phyloP scores from a whole-genome alignment of 352 stramenopile species.

The Globisporangium heterothallicum region DNA sequence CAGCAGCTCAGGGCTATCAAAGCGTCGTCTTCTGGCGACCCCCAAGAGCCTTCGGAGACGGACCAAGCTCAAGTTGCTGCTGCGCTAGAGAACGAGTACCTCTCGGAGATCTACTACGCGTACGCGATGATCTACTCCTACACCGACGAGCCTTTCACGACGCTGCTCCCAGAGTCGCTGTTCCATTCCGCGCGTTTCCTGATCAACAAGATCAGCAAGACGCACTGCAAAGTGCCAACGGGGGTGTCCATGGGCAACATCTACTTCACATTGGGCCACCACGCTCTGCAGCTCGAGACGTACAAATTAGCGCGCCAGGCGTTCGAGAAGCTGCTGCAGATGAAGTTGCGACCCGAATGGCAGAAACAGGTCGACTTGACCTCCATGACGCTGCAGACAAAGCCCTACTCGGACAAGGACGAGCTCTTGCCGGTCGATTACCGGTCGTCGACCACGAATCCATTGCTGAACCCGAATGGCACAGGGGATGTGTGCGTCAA shows the following conservation, averaged over 20 bases:
- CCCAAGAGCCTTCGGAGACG: constrained; percentile 15
- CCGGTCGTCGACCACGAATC: constrained; percentile 90
- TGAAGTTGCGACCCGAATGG: constrained; percentile 85
- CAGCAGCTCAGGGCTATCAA: constrained; percentile 57
- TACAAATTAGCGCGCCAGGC: constrained; percentile 91
- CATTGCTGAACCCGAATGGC: constrained; percentile 87
- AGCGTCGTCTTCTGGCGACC: constrained; percentile 10
- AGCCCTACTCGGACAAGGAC: constrained; percentile 90
- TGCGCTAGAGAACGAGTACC: constrained; percentile 58
- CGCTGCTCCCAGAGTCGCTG: constrained; percentile 85
- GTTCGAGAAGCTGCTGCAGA: constrained; percentile 91
- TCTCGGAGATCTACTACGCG: constrained; percentile 91
- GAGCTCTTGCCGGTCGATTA: constrained; percentile 95
- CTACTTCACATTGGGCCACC: constrained; percentile 93
- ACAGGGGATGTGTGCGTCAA: constrained; percentile 89
- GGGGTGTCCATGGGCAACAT: constrained; percentile 89
- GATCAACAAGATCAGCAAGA: constrained; percentile 82
- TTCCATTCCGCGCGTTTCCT: constrained; percentile 92
- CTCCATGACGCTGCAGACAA: constrained; percentile 89
- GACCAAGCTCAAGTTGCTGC: constrained; percentile 23
- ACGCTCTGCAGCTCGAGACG: constrained; percentile 86
- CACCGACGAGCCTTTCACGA: constrained; percentile 94
- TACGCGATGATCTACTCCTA: constrained; percentile 91
- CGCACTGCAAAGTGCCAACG: constrained; percentile 30
- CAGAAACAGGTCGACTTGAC: constrained; percentile 87